Evolutionary conservation across 176 grass and related monocot species (phyloP).

Genomic region (Carex kokanica): DNA sequence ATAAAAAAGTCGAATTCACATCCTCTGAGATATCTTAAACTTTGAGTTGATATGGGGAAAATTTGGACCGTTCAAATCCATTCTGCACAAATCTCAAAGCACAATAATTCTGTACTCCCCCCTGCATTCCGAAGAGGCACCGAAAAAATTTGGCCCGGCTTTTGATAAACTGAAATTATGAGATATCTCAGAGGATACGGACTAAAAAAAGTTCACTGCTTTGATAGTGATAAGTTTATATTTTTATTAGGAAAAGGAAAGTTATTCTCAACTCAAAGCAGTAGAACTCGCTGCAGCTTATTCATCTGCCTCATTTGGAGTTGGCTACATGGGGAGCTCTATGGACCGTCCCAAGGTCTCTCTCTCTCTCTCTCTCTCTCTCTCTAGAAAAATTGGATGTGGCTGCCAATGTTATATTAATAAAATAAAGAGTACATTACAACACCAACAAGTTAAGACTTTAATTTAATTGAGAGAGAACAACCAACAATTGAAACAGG

Average conservation of each 20-base stretch:
- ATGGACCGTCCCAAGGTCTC: constrained; percentile 72
- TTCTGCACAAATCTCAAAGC: too few species aligned
- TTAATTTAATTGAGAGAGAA: too few species aligned
- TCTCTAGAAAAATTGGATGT: not conserved
- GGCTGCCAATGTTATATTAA: not conserved
- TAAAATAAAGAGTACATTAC: not conserved
- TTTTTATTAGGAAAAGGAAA: constrained; percentile 36
- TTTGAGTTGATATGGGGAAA: too few species aligned
- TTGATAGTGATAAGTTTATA: constrained; percentile 11
- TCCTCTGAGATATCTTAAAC: too few species aligned
- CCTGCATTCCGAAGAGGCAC: too few species aligned
- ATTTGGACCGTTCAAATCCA: too few species aligned
- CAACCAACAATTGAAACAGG: too few species aligned
- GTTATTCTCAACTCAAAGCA: constrained; percentile 35
- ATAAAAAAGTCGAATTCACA: not conserved
- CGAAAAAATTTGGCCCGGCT: too few species aligned
- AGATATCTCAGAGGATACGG: too few species aligned
- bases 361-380: not conserved
- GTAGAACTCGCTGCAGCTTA: constrained; percentile 76
- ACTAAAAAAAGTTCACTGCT: not conserved
- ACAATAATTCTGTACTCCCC: too few species aligned
- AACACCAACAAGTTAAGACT: not conserved
- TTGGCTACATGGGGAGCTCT: constrained; percentile 70
- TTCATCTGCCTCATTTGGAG: constrained; percentile 74
- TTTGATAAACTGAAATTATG: too few species aligned